Evolutionary conservation across 2,329 filamentous ascomycete genomes (phyloP).

Genomic region (Cryphonectria carpinicola): DNA sequence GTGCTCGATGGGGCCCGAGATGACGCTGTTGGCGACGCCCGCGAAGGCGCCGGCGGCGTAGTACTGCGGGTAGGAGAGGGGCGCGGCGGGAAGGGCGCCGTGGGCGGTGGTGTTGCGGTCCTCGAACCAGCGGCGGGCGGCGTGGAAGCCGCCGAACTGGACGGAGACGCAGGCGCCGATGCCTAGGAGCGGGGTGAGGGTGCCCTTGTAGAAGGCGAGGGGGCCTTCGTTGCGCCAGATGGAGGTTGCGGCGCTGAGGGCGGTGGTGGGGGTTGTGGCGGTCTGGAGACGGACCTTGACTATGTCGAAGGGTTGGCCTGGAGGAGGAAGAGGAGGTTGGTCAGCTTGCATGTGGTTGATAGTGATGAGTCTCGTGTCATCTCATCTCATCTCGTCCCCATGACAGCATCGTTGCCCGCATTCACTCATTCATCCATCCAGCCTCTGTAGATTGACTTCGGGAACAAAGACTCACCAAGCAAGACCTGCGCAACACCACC

Average conservation of each 20-base stretch:
- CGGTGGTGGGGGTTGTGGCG: conserved; percentile 76
- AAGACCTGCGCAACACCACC: conserved; percentile 94
- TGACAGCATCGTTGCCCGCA: too few relatives aligned
- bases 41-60: conserved; percentile 90
- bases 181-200: conserved; percentile 88
- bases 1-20: conserved; percentile 94
- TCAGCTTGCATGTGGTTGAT: conserved; percentile 5
- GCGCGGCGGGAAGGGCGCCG: conserved; percentile 61
- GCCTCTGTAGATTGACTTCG: neutral
- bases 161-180: conserved; percentile 98
- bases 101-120: conserved; percentile 66
- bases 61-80: conserved; percentile 84
- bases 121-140: conserved; percentile 85
- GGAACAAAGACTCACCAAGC: conserved; percentile 65
- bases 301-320: conserved; percentile 81
- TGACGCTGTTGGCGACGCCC: conserved; percentile 83
- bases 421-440: too few relatives aligned
- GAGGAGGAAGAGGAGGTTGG: neutral
- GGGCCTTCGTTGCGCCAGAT: conserved; percentile 90
- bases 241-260: conserved; percentile 76
- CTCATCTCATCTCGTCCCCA: conserved; percentile 2
- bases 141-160: conserved; percentile 97
- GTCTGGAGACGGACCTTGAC: conserved; percentile 98
- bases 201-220: conserved; percentile 97
- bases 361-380: neutral